Evolutionary conservation across 805 yeast species (phyloP).

Genomic region (Jamesozyma spencerorum): DNA sequence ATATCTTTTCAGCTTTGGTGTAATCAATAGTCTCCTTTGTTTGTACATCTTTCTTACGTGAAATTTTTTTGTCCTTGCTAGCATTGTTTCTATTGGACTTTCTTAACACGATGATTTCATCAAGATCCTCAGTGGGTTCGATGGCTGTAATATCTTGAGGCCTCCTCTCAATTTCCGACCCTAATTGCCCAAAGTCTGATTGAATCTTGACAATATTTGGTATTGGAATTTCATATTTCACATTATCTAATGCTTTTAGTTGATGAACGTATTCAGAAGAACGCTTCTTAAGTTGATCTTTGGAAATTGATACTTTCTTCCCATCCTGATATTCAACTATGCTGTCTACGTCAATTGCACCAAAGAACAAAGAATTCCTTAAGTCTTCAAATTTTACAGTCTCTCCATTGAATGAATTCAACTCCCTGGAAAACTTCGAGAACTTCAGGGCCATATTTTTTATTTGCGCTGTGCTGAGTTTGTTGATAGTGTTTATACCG

Average conservation of each 20-base stretch:
- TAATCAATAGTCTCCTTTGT: slow-evolving; percentile 36
- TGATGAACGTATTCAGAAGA: slow-evolving; percentile 6
- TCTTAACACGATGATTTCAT: slow-evolving; percentile 37
- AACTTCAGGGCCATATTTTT: slow-evolving; percentile 10
- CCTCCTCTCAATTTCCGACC: too few species aligned
- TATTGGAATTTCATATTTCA: slow-evolving; percentile 9
- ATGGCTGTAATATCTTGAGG: too few species aligned
- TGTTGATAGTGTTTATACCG: slow-evolving; percentile 3
- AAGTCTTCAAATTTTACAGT: not conserved
- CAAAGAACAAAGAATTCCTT: slow-evolving; percentile 8
- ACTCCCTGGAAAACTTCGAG: not conserved
- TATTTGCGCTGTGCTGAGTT: slow-evolving; percentile 14
- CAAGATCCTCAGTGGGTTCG: slow-evolving; percentile 15
- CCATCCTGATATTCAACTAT: slow-evolving; percentile 6
- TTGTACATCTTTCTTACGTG: slow-evolving; percentile 2
- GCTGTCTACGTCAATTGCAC: slow-evolving; percentile 6
- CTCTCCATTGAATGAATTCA: not conserved
- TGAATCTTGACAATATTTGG: slow-evolving; percentile 1
- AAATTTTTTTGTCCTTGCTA: slow-evolving; percentile 4
- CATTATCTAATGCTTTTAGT: slow-evolving; percentile 14
- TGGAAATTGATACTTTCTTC: slow-evolving; percentile 5
- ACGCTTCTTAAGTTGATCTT: slow-evolving; percentile 13
- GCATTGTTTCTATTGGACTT: slow-evolving; percentile 14
- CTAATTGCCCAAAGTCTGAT: not conserved
- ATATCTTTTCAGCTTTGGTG: slow-evolving; percentile 34